A percentile compares a stretch with the other conserved stretches of the same genome.
phyloP scores from a whole-genome alignment of 805 yeast species.

The Starmerella sp. region DNA sequence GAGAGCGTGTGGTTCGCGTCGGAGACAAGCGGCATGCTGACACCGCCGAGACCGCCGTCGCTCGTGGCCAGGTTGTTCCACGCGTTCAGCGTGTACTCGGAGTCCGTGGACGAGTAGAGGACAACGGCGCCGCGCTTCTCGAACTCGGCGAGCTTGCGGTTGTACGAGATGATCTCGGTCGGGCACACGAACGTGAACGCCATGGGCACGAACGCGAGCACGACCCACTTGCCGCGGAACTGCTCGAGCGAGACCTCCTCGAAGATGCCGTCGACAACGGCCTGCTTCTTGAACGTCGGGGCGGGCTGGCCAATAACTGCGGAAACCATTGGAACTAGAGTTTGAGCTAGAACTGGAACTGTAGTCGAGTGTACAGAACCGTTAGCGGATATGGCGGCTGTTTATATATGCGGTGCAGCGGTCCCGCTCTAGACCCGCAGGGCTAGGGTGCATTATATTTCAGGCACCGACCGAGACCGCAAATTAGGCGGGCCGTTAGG shows the following conservation, averaged over 20 bases:
- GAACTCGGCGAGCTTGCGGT: slow-evolving; percentile 87
- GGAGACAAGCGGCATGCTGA: slow-evolving; percentile 87
- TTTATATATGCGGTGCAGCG: not conserved
- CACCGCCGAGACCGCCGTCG: slow-evolving; percentile 97
- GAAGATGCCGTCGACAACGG: slow-evolving; percentile 91
- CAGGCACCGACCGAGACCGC: not conserved
- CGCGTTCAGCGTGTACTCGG: slow-evolving; percentile 93
- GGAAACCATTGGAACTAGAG: slow-evolving; percentile 48
- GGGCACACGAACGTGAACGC: slow-evolving; percentile 99
- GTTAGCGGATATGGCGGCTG: too few relatives aligned
- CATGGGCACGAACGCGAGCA: slow-evolving; percentile 93
- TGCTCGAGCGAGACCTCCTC: slow-evolving; percentile 91
- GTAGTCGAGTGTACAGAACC: not conserved
- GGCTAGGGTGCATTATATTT: not conserved
- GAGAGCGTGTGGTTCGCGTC: slow-evolving; percentile 94
- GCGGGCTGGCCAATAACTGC: slow-evolving; percentile 79
- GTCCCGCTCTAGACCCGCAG: not conserved
- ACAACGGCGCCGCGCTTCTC: slow-evolving; percentile 77
- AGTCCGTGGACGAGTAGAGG: slow-evolving; percentile 94
- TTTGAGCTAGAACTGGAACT: not conserved
- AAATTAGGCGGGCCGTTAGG: not conserved
- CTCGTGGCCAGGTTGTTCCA: slow-evolving; percentile 96
- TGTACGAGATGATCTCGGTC: slow-evolving; percentile 97
- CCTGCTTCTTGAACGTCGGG: slow-evolving; percentile 90
- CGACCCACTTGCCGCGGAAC: slow-evolving; percentile 96